Evolutionary conservation across 345 rosid species (phyloP).

Genomic region (Garcia nutans): DNA sequence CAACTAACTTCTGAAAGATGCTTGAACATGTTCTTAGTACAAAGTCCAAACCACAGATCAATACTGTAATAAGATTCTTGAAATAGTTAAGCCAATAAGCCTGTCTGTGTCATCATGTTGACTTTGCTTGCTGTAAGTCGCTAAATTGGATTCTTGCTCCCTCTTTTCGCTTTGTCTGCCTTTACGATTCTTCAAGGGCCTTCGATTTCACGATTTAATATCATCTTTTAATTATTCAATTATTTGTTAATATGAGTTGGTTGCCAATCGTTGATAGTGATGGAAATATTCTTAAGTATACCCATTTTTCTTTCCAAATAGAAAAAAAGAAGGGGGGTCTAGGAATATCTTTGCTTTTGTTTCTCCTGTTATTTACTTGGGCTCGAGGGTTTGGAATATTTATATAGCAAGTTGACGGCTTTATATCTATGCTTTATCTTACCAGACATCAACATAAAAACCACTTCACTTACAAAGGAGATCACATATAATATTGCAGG

Average conservation of each 20-base stretch:
- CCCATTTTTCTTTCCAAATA: not conserved
- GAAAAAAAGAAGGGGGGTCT: slow-evolving; percentile 24
- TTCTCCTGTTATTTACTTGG: not conserved
- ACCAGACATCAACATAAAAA: not conserved
- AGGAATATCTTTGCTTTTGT: slow-evolving; percentile 6
- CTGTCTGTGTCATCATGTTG: slow-evolving; percentile 33
- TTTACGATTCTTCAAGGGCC: not conserved
- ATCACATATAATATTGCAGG: not conserved
- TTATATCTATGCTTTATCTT: not conserved
- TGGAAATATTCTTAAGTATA: not conserved
- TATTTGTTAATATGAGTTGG: not conserved
- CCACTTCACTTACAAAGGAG: not conserved
- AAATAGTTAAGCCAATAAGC: slow-evolving; percentile 8
- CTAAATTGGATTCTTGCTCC: slow-evolving; percentile 25
- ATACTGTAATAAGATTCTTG: slow-evolving; percentile 27
- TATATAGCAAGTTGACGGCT: not conserved
- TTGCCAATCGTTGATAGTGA: not conserved
- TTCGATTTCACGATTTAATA: not conserved
- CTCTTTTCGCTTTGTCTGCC: slow-evolving; percentile 12
- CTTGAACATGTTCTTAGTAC: not conserved
- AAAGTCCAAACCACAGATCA: not conserved
- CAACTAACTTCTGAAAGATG: not conserved
- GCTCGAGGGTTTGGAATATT: not conserved
- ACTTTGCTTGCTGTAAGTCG: slow-evolving; percentile 44
- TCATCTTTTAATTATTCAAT: not conserved